A percentile compares a stretch with the other conserved stretches of the same genome.
Evolutionary conservation across 345 rosid genomes (phyloP).

Genomic region (Orychophragmus violaceus): DNA sequence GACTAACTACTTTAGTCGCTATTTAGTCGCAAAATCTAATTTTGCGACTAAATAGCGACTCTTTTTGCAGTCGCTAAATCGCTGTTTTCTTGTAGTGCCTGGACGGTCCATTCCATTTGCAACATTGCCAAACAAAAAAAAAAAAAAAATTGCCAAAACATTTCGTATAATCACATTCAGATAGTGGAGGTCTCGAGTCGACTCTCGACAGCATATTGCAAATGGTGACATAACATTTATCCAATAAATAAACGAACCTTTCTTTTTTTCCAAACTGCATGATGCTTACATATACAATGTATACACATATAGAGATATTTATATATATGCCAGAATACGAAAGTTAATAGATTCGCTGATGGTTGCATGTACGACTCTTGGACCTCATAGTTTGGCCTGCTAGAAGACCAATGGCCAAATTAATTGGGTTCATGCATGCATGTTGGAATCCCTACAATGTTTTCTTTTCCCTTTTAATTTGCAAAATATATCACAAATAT

Average conservation of each 20-base stretch:
- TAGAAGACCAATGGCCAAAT: slow-evolving; percentile 22
- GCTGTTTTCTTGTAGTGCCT: no score
- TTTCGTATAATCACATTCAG: background rate
- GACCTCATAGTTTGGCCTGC: slow-evolving; percentile 11
- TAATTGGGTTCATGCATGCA: slow-evolving; percentile 23
- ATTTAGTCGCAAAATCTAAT: no score
- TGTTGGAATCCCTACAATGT: background rate
- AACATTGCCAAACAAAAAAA: no score
- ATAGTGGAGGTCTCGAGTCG: slow-evolving; percentile 9
- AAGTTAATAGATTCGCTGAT: slow-evolving; percentile 9
- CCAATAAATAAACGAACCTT: background rate
- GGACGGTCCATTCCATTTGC: slow-evolving; percentile 8
- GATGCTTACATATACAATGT: background rate
- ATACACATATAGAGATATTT: background rate
- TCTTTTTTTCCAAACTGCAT: background rate
- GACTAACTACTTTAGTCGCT: no score
- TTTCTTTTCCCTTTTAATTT: background rate
- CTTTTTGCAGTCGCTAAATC: no score
- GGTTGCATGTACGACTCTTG: slow-evolving; percentile 25
- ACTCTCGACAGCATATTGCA: slow-evolving; percentile 4
- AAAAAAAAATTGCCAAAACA: slow-evolving; percentile 12
- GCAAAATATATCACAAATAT: background rate
- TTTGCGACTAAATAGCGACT: no score
- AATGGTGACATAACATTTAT: background rate
- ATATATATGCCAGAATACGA: background rate